Conservation (phyloP, 345 rosid genomes). For the Eucalyptus coolabah region DNA sequence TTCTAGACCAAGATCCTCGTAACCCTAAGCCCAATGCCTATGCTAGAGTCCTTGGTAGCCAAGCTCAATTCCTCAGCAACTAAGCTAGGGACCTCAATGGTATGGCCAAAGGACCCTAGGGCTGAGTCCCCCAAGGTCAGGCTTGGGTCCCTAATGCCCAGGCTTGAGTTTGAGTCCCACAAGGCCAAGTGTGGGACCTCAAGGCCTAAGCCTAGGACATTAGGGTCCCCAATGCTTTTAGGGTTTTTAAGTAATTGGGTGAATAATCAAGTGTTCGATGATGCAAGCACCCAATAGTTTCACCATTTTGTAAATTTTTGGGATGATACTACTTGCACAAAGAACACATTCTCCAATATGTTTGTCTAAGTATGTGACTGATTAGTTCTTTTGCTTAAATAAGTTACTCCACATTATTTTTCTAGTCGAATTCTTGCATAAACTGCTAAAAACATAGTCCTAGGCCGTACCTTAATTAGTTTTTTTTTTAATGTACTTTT, state of each 20-base stretch:
- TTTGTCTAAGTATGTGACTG: neutral
- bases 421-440: neutral
- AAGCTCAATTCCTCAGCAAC: neutral
- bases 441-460: neutral
- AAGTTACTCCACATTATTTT: neutral
- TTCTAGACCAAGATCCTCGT: neutral
- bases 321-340: neutral
- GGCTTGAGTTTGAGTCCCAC: accelerated
- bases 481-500: neutral
- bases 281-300: neutral
- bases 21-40: neutral
- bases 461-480: neutral
- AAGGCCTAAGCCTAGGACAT: neutral
- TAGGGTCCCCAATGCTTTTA: neutral
- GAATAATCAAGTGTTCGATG: neutral
- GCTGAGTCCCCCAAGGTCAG: no score
- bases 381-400: neutral
- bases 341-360: neutral
- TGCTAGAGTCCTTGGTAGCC: neutral
- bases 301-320: neutral
- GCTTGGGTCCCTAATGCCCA: neutral
- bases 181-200: neutral
- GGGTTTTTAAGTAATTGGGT: neutral
- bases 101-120: neutral
- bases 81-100: neutral